These are phyloP conservation scores for Ceratocystis lukuohia DNA, from an alignment of 2,329 filamentous ascomycete genomes.

Conservation along the genomic window DNA sequence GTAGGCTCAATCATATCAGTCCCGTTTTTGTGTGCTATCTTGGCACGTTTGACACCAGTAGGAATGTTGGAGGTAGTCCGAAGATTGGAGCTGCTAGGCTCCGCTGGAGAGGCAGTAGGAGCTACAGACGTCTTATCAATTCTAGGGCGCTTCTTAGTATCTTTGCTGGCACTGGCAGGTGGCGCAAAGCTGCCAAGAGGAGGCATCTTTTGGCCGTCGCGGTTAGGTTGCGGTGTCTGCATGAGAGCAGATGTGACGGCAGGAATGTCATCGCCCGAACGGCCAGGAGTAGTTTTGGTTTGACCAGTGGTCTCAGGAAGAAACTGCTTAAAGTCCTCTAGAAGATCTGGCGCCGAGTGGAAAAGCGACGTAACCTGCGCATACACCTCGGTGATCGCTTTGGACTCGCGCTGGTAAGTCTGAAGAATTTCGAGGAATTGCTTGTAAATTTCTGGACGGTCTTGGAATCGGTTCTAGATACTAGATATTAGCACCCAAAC, in stretches of 20 bases:
- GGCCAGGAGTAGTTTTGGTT: conserved; percentile 39
- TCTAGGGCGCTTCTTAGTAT: conserved; percentile 75
- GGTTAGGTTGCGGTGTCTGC: conserved; percentile 41
- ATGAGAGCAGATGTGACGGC: conserved; percentile 31
- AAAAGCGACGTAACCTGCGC: conserved; percentile 91
- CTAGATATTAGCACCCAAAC: background rate
- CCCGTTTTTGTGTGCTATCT: conserved; percentile 56
- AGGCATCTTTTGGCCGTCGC: conserved; percentile 66
- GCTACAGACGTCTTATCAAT: conserved; percentile 40
- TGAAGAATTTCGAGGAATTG: conserved; percentile 97
- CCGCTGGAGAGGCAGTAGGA: conserved; percentile 21
- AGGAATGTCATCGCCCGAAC: conserved; percentile 50
- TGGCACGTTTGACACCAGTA: conserved; percentile 46
- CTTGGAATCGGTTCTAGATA: conserved; percentile 78
- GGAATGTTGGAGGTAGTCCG: conserved; percentile 15
- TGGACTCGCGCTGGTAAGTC: conserved; percentile 94
- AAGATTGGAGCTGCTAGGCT: conserved; percentile 13
- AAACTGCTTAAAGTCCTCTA: conserved; percentile 98
- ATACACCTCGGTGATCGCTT: conserved; percentile 97
- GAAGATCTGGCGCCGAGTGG: conserved; percentile 78
- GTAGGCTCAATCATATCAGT: conserved; percentile 65
- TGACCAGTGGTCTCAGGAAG: conserved; percentile 66
- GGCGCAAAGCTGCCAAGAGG: conserved; percentile 91
- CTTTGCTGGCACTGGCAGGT: conserved; percentile 65
- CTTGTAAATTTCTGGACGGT: conserved; percentile 97